phyloP scores from a whole-genome alignment of 2,329 filamentous ascomycete genomes.

The Balansia obtecta region DNA sequence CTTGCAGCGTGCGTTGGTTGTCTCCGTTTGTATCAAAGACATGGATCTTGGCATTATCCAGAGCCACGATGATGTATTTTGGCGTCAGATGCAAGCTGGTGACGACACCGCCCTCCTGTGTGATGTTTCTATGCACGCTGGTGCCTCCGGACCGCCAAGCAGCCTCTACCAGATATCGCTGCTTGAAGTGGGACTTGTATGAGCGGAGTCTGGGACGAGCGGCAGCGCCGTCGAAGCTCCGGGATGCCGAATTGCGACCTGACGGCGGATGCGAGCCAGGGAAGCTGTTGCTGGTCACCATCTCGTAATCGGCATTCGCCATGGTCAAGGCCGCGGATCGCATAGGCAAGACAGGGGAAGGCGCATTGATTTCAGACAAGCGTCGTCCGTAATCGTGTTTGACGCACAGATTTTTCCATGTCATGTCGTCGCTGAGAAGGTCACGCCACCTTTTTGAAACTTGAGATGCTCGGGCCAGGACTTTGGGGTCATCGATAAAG shows the following conservation, averaged over 20 bases:
- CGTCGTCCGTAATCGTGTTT: conserved; percentile 76
- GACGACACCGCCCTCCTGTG: conserved; percentile 91
- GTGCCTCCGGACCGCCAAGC: conserved; percentile 91
- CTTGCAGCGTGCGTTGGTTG: conserved; percentile 76
- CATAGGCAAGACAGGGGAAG: conserved; percentile 16
- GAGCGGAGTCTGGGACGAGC: conserved; percentile 57
- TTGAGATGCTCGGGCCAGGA: conserved; percentile 82
- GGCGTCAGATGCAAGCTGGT: conserved; percentile 88
- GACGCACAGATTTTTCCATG: conserved; percentile 94
- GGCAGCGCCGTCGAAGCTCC: conserved; percentile 42
- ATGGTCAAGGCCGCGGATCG: conserved; percentile 18
- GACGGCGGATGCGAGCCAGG: conserved; percentile 29
- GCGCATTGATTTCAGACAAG: conserved; percentile 37
- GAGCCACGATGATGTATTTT: conserved; percentile 93
- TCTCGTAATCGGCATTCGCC: conserved; percentile 24
- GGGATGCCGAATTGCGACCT: conserved; percentile 27
- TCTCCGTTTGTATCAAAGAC: conserved; percentile 90
- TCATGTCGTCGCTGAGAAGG: conserved; percentile 88
- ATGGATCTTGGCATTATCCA: conserved; percentile 97
- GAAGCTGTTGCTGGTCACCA: conserved; percentile 27
- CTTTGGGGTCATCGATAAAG: conserved; percentile 94
- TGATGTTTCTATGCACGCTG: conserved; percentile 76
- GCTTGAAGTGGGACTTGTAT: conserved; percentile 96
- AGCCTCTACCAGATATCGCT: conserved; percentile 91
- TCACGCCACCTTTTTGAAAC: conserved; percentile 94